phyloP scores from a whole-genome alignment of 2,329 filamentous ascomycete genomes.

The Dothidotthia symphoricarpi region DNA sequence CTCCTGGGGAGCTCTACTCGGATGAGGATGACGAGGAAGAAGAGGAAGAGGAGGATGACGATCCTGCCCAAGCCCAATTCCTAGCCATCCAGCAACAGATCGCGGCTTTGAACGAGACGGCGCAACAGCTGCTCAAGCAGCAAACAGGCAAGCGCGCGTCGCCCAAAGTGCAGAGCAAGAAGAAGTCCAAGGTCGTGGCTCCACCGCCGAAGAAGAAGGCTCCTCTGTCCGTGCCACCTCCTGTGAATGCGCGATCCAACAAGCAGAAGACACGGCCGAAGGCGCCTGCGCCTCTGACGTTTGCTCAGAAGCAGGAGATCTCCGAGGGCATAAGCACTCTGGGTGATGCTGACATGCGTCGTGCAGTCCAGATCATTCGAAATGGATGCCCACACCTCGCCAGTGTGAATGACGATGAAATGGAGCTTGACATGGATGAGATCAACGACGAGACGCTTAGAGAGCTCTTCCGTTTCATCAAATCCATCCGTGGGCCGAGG shows the following conservation, averaged over 20 bases:
- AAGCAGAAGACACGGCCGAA: constrained; percentile 52
- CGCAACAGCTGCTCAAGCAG: constrained; percentile 52
- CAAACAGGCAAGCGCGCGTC: constrained; percentile 55
- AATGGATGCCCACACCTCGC: constrained; percentile 70
- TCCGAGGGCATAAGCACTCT: constrained; percentile 81
- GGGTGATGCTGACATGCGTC: constrained; percentile 71
- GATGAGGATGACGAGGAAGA: constrained; percentile 70
- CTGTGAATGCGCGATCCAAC: constrained; percentile 21
- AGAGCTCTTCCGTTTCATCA: constrained; percentile 57
- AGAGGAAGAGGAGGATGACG: constrained; percentile 57
- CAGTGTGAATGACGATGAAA: constrained; percentile 56
- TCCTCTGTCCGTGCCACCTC: constrained; percentile 30
- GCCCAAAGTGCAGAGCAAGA: constrained; percentile 47
- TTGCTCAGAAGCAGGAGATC: constrained; percentile 86
- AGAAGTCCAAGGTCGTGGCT: constrained; percentile 45
- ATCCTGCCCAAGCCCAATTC: constrained; percentile 45
- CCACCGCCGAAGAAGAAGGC: constrained; percentile 29
- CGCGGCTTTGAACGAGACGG: constrained; percentile 63
- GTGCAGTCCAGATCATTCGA: constrained; percentile 87
- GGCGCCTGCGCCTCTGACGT: constrained; percentile 66
- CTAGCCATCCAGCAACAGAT: constrained; percentile 64
- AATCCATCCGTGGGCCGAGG: constrained; percentile 41
- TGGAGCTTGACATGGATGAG: constrained; percentile 65
- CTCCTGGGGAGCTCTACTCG: constrained; percentile 54
- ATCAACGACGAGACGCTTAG: constrained; percentile 55